Conservation (phyloP, 2,329 filamentous ascomycete genomes). For the Fusarium brachygibbosum region DNA sequence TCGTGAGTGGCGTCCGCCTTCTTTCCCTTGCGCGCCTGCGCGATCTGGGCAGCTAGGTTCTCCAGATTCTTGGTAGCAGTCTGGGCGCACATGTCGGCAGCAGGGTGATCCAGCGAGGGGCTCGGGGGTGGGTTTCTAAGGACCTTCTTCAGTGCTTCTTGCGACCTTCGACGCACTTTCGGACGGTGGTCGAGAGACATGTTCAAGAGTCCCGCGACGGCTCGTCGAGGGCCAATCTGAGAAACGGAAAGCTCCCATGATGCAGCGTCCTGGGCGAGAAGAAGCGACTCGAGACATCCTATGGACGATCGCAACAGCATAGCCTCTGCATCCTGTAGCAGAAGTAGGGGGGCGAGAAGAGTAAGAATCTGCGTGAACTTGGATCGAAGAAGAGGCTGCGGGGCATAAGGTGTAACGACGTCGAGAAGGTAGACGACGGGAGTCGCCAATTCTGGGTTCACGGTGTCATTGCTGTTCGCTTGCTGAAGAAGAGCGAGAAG, state of each 20-base stretch:
- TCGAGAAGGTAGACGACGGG: slow-evolving; percentile 97
- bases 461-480: slow-evolving; percentile 74
- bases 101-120: slow-evolving; percentile 92
- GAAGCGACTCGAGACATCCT: slow-evolving; percentile 91
- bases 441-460: slow-evolving; percentile 85
- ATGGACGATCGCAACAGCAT: slow-evolving; percentile 89
- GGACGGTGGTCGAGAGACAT: slow-evolving; percentile 89
- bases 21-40: slow-evolving; percentile 70
- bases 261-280: slow-evolving; percentile 87
- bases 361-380: slow-evolving; percentile 96
- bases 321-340: slow-evolving; percentile 85
- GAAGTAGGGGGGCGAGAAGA: slow-evolving; percentile 85
- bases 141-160: slow-evolving; percentile 87
- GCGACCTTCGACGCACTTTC: slow-evolving; percentile 93
- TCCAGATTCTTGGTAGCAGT: slow-evolving; percentile 85
- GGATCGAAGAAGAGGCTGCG: slow-evolving; percentile 87
- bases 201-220: slow-evolving; percentile 86
- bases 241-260: slow-evolving; percentile 89
- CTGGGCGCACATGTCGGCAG: slow-evolving; percentile 95
- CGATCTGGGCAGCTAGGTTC: slow-evolving; percentile 76
- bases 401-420: slow-evolving; percentile 86
- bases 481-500: slow-evolving; percentile 88
- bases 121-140: slow-evolving; percentile 89
- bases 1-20: slow-evolving; percentile 78
- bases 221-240: slow-evolving; percentile 87